A percentile compares a stretch with the other conserved stretches of the same genome.
Conservation (phyloP, 1,139 yeast genomes). For the Candida glucosophila region DNA sequence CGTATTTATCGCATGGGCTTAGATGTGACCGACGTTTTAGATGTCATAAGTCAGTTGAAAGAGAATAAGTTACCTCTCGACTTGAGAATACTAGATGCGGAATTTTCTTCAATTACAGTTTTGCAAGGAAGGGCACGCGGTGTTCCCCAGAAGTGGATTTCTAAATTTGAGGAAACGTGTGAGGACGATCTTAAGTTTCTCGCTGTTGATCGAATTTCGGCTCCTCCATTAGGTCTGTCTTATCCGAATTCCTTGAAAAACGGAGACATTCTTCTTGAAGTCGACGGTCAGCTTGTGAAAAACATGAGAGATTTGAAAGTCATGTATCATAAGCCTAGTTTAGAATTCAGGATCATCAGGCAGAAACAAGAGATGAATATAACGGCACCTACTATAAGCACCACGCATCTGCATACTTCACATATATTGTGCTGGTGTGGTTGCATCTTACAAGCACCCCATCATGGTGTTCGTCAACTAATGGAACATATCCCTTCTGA, state of each 20-base stretch:
- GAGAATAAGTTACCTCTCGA: conserved; percentile 45
- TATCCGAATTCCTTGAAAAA: conserved; percentile 29
- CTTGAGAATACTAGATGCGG: conserved; percentile 67
- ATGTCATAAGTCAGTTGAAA: conserved; percentile 49
- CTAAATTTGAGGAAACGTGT: conserved; percentile 48
- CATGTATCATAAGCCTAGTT: conserved; percentile 35
- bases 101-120: conserved; percentile 59
- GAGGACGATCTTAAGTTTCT: conserved; percentile 66
- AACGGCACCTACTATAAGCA: conserved; percentile 53
- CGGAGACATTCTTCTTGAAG: conserved; percentile 70
- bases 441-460: conserved; percentile 53
- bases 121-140: conserved; percentile 79
- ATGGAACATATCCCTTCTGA: conserved; percentile 73
- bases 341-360: conserved; percentile 60
- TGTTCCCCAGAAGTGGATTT: conserved; percentile 78
- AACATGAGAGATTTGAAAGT: conserved; percentile 59
- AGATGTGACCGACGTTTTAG: conserved; percentile 57
- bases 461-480: conserved; percentile 49
- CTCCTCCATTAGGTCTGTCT: conserved; percentile 23
- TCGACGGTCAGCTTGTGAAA: conserved; percentile 56
- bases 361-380: conserved; percentile 40
- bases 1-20: conserved; percentile 72
- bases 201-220: conserved; percentile 62
- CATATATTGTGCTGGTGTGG: conserved; percentile 79
- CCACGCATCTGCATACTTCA: conserved; percentile 52